These are phyloP conservation scores for Pythium oligandrum DNA, from an alignment of 352 stramenopile species.

Conservation along the genomic window DNA sequence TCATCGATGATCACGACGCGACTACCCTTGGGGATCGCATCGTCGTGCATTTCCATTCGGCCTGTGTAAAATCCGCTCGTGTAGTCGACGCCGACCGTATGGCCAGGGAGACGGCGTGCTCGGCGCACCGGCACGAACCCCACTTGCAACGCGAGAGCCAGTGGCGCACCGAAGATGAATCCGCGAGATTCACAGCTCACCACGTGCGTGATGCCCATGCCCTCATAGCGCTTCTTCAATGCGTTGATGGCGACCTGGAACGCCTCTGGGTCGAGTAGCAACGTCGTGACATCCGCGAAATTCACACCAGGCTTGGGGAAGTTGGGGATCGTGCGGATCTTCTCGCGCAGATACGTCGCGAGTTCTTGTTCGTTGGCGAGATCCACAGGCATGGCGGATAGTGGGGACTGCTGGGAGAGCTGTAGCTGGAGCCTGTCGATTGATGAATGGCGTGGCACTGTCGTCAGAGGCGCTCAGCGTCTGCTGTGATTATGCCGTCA, in stretches of 20 bases:
- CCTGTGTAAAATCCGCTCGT: constrained; percentile 67
- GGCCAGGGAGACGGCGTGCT: constrained; percentile 50
- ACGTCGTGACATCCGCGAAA: constrained; percentile 71
- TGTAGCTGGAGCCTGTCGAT: no score
- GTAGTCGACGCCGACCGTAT: constrained; percentile 80
- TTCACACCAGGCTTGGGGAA: constrained; percentile 48
- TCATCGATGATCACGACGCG: constrained; percentile 81
- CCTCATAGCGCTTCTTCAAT: constrained; percentile 52
- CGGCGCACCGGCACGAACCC: constrained; percentile 74
- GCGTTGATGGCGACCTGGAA: constrained; percentile 76
- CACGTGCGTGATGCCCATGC: constrained; percentile 66
- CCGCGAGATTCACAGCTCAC: constrained; percentile 74
- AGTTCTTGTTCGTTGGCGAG: constrained; percentile 48
- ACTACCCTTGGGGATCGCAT: constrained; percentile 61
- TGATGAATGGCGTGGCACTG: no score
- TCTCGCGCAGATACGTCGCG: constrained; percentile 50
- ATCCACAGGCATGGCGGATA: constrained; percentile 22
- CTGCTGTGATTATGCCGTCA: no score
- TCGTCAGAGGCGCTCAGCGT: no score
- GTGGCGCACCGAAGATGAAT: constrained; percentile 77
- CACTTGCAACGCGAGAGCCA: constrained; percentile 58
- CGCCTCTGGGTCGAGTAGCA: constrained; percentile 61
- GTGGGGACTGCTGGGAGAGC: neutral
- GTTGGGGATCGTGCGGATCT: constrained; percentile 65
- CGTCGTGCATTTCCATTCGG: constrained; percentile 77